Conservation (phyloP, 2,329 filamentous ascomycete species). For the Penicillium sp. region DNA sequence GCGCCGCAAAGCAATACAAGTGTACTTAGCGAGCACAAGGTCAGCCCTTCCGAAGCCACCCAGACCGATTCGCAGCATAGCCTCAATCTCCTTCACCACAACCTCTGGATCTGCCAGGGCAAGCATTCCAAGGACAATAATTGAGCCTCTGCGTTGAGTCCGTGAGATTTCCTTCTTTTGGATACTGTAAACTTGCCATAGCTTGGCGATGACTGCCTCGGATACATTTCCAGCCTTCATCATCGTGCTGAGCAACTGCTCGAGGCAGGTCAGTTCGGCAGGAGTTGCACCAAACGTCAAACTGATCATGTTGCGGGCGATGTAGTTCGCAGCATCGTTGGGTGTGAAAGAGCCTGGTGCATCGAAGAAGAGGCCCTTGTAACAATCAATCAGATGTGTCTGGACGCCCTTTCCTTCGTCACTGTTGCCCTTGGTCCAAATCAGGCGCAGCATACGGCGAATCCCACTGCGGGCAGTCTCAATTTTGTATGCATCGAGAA, state of each 20-base stretch:
- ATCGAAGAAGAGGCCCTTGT: constrained; percentile 93
- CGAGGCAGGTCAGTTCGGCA: constrained; percentile 89
- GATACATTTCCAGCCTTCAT: constrained; percentile 89
- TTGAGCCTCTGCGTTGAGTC: constrained; percentile 84
- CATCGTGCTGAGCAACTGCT: constrained; percentile 95
- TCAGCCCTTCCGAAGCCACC: constrained; percentile 78
- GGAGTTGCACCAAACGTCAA: constrained; percentile 93
- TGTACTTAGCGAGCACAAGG: constrained; percentile 87
- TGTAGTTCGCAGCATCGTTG: constrained; percentile 91
- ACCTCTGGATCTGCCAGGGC: constrained; percentile 90
- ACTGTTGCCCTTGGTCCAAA: constrained; percentile 99
- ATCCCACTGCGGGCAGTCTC: constrained; percentile 92
- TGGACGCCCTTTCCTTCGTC: constrained; percentile 99
- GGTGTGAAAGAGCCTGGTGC: constrained; percentile 82
- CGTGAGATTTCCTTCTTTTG: constrained; percentile 91
- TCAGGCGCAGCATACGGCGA: constrained; percentile 89
- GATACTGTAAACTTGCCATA: constrained; percentile 97
- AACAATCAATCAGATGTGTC: constrained; percentile 93
- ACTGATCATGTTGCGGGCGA: constrained; percentile 98
- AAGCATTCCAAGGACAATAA: constrained; percentile 96
- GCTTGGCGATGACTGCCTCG: constrained; percentile 80
- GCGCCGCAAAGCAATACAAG: constrained; percentile 85
- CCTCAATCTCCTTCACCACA: constrained; percentile 91
- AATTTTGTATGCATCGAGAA: constrained; percentile 93
- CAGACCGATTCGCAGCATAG: constrained; percentile 86